Evolutionary conservation across 176 grass and related monocot species (phyloP).

Genomic region (Otatea glauca): DNA sequence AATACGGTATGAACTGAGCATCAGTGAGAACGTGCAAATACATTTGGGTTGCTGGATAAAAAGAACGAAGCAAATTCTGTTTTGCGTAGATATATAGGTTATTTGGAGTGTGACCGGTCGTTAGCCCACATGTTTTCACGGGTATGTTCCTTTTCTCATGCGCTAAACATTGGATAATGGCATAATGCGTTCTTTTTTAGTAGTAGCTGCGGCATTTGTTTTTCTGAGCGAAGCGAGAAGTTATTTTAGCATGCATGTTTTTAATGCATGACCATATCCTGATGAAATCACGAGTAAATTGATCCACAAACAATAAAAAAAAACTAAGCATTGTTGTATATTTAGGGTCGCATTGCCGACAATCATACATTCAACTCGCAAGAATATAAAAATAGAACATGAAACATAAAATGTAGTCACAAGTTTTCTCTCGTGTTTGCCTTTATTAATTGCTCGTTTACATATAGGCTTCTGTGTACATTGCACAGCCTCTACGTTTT

Average conservation of each 20-base stretch:
- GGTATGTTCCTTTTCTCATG: background rate
- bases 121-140: conserved; percentile 1
- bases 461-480: too few relatives aligned
- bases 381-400: too few relatives aligned
- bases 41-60: too few relatives aligned
- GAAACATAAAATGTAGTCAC: too few relatives aligned
- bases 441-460: too few relatives aligned
- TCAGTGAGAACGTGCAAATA: background rate
- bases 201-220: background rate
- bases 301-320: background rate
- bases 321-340: background rate
- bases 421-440: too few relatives aligned
- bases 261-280: background rate
- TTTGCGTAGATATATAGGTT: background rate
- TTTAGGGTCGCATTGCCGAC: too few relatives aligned
- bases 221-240: background rate
- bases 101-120: conserved; percentile 10
- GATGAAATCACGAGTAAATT: background rate
- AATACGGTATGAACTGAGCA: background rate
- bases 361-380: too few relatives aligned
- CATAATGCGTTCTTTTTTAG: background rate
- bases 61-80: conserved; percentile 25
- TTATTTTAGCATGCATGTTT: background rate
- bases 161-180: background rate
- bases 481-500: too few relatives aligned